Percentiles rank a stretch among this genome's conserved stretches.
These are phyloP conservation scores for Penicillium paradoxum DNA, from an alignment of 495 filamentous ascomycete genomes.

Conservation along the genomic window DNA sequence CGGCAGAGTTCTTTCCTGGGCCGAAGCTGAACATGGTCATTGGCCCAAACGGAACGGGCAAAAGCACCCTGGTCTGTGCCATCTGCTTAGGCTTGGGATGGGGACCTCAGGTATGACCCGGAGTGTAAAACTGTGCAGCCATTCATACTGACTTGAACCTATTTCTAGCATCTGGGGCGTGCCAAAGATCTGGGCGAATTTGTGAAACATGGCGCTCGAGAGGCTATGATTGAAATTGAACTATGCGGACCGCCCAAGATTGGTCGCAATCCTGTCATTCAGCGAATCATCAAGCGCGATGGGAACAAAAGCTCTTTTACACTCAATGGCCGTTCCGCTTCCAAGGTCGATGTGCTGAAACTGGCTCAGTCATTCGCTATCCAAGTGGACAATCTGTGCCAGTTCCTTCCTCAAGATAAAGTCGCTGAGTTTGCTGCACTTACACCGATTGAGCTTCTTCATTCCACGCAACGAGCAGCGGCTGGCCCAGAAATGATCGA, in stretches of 20 bases:
- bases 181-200: slow-evolving; percentile 83
- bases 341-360: slow-evolving; percentile 54
- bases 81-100: slow-evolving; percentile 92
- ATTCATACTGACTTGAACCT: slow-evolving; percentile 4
- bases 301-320: slow-evolving; percentile 73
- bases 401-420: slow-evolving; percentile 95
- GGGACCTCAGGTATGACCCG: slow-evolving; percentile 54
- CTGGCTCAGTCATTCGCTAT: slow-evolving; percentile 69
- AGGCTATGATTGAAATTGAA: slow-evolving; percentile 85
- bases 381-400: slow-evolving; percentile 95
- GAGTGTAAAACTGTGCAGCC: not conserved
- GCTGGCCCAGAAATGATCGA: slow-evolving; percentile 72
- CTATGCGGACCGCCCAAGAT: slow-evolving; percentile 53
- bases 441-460: slow-evolving; percentile 76
- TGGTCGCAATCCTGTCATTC: slow-evolving; percentile 62
- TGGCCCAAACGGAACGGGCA: slow-evolving; percentile 95
- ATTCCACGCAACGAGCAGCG: slow-evolving; percentile 80
- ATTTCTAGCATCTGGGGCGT: slow-evolving; percentile 66
- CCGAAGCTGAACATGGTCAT: slow-evolving; percentile 98
- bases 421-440: slow-evolving; percentile 91
- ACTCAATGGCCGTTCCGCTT: slow-evolving; percentile 57
- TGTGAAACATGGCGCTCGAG: slow-evolving; percentile 80
- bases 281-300: slow-evolving; percentile 70
- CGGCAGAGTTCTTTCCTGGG: slow-evolving; percentile 82
- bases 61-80: slow-evolving; percentile 95